Base-by-base conservation (phyloP, 2,329 filamentous ascomycete genomes). In the Fonsecaea monophora region DNA sequence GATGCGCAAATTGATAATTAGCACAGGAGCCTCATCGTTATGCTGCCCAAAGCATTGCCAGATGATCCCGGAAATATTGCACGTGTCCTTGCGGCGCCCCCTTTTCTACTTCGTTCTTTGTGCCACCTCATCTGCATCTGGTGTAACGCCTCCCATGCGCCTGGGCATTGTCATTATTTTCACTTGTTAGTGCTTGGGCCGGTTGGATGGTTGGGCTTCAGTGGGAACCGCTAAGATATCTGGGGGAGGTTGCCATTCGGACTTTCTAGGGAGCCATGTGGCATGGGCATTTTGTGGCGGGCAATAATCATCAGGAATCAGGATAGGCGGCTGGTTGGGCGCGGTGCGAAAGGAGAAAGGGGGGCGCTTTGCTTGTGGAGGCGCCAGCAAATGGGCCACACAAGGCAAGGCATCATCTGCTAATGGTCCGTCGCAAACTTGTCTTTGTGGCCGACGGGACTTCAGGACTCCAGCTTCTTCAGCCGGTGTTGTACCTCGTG, bases 341-440 rank as follows among this genome's bases (percentile, higher is more conserved):
- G 40, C 45, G 30, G 58, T 34, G 4, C 18, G 34, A 61, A 35
- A 32, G 37, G 53, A 48, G 42, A 54, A 50, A 50, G 45, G 45
- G 59, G 59, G 59, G 45, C 59, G 59, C 59, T 61, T 61, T 61
- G 59, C 54, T 61, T 61, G 59, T 60, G 57, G 57, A 60, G 57
- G 57, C 57, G 38, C 58, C 59, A 45, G 59, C 57, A 60, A 45
- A 50, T 15, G 38, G 38, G 38, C 38, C 38, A 42, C 38, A 42
- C 38, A 42, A 3, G 38, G 38, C 25, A 25, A 25, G 25, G 25
- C 25, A 25, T 25, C 38, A 15, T 42, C 15, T 13, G 38, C 38
- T 15, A 42, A 42, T 15, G 12, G 38, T 13, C 12, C 13, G 38
- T n/a, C 12, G 38, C 38, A 4, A 42, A 5, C 35, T 37, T 37